These are phyloP conservation scores for Maudiozyma humilis DNA, from an alignment of 1,139 yeast genomes.

Conservation along the genomic window DNA sequence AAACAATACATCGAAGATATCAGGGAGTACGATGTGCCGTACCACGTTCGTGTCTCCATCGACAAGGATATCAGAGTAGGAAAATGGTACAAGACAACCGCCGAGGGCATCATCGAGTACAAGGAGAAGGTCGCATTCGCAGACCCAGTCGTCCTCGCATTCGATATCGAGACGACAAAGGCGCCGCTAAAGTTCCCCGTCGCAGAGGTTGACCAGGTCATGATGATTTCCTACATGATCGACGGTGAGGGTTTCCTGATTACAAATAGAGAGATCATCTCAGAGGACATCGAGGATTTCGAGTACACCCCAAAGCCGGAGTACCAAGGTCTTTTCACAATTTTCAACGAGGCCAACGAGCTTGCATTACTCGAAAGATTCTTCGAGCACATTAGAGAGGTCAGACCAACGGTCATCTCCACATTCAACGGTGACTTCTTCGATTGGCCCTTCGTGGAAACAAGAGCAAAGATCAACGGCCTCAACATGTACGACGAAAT, in stretches of 20 bases:
- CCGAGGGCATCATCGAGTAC: conserved; percentile 49
- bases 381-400: conserved; percentile 85
- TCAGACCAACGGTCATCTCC: conserved; percentile 87
- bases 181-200: conserved; percentile 96
- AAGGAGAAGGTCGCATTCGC: conserved; percentile 83
- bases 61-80: conserved; percentile 84
- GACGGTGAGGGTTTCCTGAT: conserved; percentile 94
- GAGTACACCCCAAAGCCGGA: conserved; percentile 98
- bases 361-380: conserved; percentile 64
- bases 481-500: conserved; percentile 86
- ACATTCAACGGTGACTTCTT: conserved; percentile 97
- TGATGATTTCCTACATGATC: conserved; percentile 99
- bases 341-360: conserved; percentile 86
- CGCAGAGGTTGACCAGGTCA: conserved; percentile 81
- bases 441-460: conserved; percentile 98
- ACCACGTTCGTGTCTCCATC: conserved; percentile 89
- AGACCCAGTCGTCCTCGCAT: conserved; percentile 93
- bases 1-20: conserved; percentile 65
- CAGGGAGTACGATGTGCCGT: conserved; percentile 93
- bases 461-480: conserved; percentile 75
- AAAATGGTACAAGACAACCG: conserved; percentile 85
- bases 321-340: conserved; percentile 81
- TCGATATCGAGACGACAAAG: conserved; percentile 96
- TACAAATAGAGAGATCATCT: conserved; percentile 87
- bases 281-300: conserved; percentile 91